Evolutionary conservation across 2,329 filamentous ascomycete species (phyloP), one percentile per base, ranked within the genome.

Genomic region (Chrysoporthe austroafricana): DNA sequence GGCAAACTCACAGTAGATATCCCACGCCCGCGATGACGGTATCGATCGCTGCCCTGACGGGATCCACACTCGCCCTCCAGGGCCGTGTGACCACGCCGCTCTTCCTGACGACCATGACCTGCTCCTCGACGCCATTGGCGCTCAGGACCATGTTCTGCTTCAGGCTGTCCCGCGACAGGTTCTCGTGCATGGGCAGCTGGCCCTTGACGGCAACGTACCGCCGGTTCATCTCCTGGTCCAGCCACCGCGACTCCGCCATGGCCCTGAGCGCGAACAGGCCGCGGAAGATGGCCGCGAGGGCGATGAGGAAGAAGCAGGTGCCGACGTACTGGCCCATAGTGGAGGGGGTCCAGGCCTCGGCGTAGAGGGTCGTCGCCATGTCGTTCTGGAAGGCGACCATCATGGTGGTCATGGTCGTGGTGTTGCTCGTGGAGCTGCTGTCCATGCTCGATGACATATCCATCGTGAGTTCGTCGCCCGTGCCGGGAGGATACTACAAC

Each of bases 271-370:
- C 94, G 62, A 95, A 81, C 18, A 97, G 83, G 26, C 83, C 80
- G 63, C 94, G 91, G 75, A 90, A 89, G 66, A 91, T 74, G 69
- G 90, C 83, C 69, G 89, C 90, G 63, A 98, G 88, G 57, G 91
- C 73, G 76, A 97, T 89, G 68, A 97, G 86, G 80, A 97, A 97
- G 77, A 97, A 92, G 82, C 95, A 97, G 39, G 93, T 97, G 66
- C 89, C 95, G 1, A 93, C 93, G 79, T 97, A 98, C 69, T 85
- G 81, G 73, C 90, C 93, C 6, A 85, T 81, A 46, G 81, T 89
- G 39, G 76, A 79, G 5, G 95, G 95, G 2, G 91, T 91, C 93
- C 94, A 98, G 63, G 83, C 77, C 32, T 80, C 77, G 18, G 92
- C 90, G 79, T 81, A 88, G 69, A 88, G 82, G 0, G 86, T 77